A percentile compares a stretch with the other conserved stretches of the same genome.
phyloP scores from a whole-genome alignment of 768 basidiomycete genomes.

The Strobilomyces echinocephalus region DNA sequence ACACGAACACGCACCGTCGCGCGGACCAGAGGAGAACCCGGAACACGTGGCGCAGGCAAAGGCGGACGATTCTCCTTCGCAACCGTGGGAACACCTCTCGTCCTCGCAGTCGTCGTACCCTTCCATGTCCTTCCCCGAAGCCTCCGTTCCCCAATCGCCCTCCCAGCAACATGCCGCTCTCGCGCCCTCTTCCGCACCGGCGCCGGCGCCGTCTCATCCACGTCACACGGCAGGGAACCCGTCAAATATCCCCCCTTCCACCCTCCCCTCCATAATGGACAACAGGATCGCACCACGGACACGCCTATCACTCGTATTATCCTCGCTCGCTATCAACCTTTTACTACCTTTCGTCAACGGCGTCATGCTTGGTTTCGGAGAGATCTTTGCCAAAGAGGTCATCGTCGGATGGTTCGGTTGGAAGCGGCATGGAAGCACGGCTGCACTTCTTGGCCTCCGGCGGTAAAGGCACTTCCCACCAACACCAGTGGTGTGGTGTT shows the following conservation, averaged over 20 bases:
- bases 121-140: conserved; percentile 73
- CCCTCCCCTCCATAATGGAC: conserved; percentile 70
- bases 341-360: conserved; percentile 88
- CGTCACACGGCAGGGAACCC: conserved; percentile 21
- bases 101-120: conserved; percentile 65
- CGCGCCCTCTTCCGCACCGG: conserved; percentile 6
- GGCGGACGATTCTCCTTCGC: conserved; percentile 33
- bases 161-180: conserved; percentile 23
- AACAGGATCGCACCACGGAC: conserved; percentile 59
- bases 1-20: conserved; percentile 6
- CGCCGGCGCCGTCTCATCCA: conserved; percentile 12
- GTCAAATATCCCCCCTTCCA: conserved; percentile 36
- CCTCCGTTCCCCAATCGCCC: conserved; percentile 49
- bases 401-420: conserved; percentile 51
- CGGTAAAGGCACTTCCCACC: conserved; percentile 7
- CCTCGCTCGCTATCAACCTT: conserved; percentile 79
- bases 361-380: conserved; percentile 95
- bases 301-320: conserved; percentile 62
- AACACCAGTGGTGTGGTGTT: neutral
- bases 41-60: conserved; percentile 2
- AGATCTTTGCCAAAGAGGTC: conserved; percentile 85
- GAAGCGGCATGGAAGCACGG: conserved; percentile 28
- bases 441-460: conserved; percentile 25
- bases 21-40: conserved; percentile 28
- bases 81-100: conserved; percentile 74